phyloP scores from a whole-genome alignment of 768 basidiomycete species.

The Hericium erinaceus region DNA sequence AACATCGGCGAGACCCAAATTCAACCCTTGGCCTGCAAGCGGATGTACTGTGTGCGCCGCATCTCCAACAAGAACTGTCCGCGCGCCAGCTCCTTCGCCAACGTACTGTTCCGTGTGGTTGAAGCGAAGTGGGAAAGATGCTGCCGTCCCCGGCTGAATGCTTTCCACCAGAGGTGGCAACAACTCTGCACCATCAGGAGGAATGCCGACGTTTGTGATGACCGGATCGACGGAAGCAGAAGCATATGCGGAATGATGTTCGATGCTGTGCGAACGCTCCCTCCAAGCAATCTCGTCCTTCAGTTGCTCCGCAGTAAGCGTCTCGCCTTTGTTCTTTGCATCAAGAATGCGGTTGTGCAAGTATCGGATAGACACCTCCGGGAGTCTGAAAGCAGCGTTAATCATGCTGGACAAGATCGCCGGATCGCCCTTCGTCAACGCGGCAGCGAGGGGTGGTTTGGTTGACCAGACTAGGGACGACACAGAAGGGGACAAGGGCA shows the following conservation, averaged over 20 bases:
- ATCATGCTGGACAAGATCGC: constrained; percentile 63
- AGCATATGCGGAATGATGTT: constrained; percentile 53
- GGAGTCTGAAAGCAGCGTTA: constrained; percentile 86
- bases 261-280: constrained; percentile 61
- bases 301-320: constrained; percentile 41
- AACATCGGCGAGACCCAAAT: constrained; percentile 87
- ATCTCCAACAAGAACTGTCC: constrained; percentile 90
- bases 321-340: constrained; percentile 32
- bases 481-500: constrained; percentile 69
- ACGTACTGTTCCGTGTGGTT: constrained; percentile 84
- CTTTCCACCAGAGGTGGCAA: constrained; percentile 69
- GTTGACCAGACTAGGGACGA: constrained; percentile 97
- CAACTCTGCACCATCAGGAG: constrained; percentile 48
- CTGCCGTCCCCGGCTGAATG: constrained; percentile 64
- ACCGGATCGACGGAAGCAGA: constrained; percentile 28
- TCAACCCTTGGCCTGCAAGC: constrained; percentile 92
- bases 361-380: constrained; percentile 62
- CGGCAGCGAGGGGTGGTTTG: constrained; percentile 61
- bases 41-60: constrained; percentile 95
- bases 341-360: constrained; percentile 55
- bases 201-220: constrained; percentile 34
- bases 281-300: constrained; percentile 61
- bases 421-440: constrained; percentile 57
- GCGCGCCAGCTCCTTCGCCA: constrained; percentile 52
- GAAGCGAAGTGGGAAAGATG: constrained; percentile 85